A percentile compares a stretch with the other conserved stretches of the same genome.
These are phyloP conservation scores for Ichthyophthirius multifiliis DNA, from an alignment of 169 alveolate genomes.

Conservation along the genomic window DNA sequence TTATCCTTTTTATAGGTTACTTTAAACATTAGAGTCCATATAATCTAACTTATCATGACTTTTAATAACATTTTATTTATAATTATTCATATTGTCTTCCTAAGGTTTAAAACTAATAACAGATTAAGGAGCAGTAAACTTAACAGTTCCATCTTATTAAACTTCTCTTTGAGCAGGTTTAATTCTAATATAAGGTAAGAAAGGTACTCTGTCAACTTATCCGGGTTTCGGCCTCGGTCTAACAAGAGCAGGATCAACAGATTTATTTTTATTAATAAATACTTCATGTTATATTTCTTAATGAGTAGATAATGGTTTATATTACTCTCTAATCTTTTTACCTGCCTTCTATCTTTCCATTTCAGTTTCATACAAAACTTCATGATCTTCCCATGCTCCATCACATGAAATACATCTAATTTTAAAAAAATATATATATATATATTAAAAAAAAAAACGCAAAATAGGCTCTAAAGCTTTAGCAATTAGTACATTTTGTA, in stretches of 20 bases:
- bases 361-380: conserved; percentile 74
- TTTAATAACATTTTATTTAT: no score
- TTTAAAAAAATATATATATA: background rate
- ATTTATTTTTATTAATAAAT: conserved; percentile 21
- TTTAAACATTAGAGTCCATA: no score
- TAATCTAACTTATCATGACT: no score
- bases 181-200: background rate
- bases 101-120: no score
- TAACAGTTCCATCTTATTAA: no score
- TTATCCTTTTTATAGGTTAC: no score
- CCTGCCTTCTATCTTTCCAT: conserved; percentile 66
- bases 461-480: conserved; percentile 65
- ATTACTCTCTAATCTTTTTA: conserved; percentile 67
- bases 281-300: conserved; percentile 63
- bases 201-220: conserved; percentile 1
- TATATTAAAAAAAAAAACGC: conserved; percentile 30
- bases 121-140: no score
- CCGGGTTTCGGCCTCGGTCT: conserved; percentile 6
- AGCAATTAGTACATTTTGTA: conserved; percentile 70
- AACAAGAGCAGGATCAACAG: background rate
- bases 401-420: conserved; percentile 77
- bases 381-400: conserved; percentile 78
- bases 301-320: conserved; percentile 64
- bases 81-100: no score
- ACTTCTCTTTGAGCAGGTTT: background rate